Evolutionary conservation across 805 yeast genomes (phyloP).

Genomic region (Candida koratica): DNA sequence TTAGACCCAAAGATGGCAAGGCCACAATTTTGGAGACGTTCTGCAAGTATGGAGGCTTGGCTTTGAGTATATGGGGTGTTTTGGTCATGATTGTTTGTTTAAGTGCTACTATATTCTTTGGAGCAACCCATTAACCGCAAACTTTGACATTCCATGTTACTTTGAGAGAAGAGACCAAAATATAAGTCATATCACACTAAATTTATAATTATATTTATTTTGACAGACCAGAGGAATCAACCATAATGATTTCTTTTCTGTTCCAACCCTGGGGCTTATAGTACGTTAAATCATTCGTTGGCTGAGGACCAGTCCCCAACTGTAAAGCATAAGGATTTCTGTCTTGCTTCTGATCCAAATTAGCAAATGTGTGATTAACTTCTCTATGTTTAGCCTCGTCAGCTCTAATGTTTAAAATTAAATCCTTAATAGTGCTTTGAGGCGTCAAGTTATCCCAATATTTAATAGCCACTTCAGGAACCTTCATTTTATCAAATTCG

Average conservation of each 20-base stretch:
- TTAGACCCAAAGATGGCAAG: slow-evolving; percentile 33
- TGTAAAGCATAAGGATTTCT: slow-evolving; percentile 64
- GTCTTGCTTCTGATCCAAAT: slow-evolving; percentile 49
- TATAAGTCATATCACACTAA: slow-evolving; percentile 1
- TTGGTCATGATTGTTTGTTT: slow-evolving; percentile 53
- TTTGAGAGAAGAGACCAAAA: background rate
- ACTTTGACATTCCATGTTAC: no score
- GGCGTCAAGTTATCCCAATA: slow-evolving; percentile 58
- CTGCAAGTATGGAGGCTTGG: slow-evolving; percentile 39
- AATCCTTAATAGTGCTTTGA: slow-evolving; percentile 52
- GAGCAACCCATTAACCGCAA: slow-evolving; percentile 17
- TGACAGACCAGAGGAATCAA: no score
- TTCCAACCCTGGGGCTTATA: slow-evolving; percentile 40
- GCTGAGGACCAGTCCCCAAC: slow-evolving; percentile 39
- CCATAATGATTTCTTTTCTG: slow-evolving; percentile 32
- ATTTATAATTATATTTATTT: no score
- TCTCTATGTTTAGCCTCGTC: slow-evolving; percentile 80
- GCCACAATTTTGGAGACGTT: slow-evolving; percentile 26
- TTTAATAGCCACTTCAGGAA: slow-evolving; percentile 58
- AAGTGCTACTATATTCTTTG: slow-evolving; percentile 45
- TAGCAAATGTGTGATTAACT: slow-evolving; percentile 74
- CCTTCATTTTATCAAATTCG: slow-evolving; percentile 39
- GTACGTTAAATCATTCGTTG: slow-evolving; percentile 30
- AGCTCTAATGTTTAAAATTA: slow-evolving; percentile 61
- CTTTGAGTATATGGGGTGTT: slow-evolving; percentile 50